These are phyloP conservation scores for Coemansia umbellata DNA, from an alignment of 192 early-diverging fungal genomes.

Conservation along the genomic window DNA sequence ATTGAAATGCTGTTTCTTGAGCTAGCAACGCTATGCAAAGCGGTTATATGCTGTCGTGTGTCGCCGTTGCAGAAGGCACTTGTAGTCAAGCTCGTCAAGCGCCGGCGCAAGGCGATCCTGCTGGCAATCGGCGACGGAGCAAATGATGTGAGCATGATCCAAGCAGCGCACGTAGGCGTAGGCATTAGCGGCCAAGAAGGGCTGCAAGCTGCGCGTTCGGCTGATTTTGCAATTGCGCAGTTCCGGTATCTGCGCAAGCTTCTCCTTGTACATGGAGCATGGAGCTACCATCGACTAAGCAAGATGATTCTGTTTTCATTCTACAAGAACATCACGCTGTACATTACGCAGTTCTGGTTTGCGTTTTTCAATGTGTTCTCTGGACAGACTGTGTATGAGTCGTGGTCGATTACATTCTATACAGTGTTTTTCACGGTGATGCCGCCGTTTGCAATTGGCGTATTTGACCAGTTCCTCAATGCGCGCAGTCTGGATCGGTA, in stretches of 20 bases:
- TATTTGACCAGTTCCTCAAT: constrained; percentile 95
- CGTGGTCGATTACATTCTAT: constrained; percentile 94
- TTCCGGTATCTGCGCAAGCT: constrained; percentile 94
- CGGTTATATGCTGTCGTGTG: constrained; percentile 97
- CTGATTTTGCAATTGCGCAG: constrained; percentile 98
- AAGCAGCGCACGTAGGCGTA: constrained; percentile 96
- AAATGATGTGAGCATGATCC: constrained; percentile 99
- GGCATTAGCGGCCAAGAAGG: constrained; percentile 97
- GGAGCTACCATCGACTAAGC: constrained; percentile 93
- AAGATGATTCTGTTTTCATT: constrained; percentile 98
- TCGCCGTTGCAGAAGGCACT: constrained; percentile 97
- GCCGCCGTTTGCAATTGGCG: constrained; percentile 91
- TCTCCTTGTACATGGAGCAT: constrained; percentile 92
- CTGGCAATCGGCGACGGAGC: constrained; percentile 98
- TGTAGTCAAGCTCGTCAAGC: constrained; percentile 97
- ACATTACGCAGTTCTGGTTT: constrained; percentile 97
- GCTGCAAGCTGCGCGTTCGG: constrained; percentile 91
- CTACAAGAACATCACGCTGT: constrained; percentile 99
- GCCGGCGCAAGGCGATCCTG: constrained; percentile 79
- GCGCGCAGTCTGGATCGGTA: constrained; percentile 94
- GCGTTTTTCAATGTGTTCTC: constrained; percentile 94
- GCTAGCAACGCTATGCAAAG: constrained; percentile 87
- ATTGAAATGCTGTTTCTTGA: constrained; percentile 78
- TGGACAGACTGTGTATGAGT: constrained; percentile 96
- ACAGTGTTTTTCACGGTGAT: constrained; percentile 94